Evolutionary conservation across 148 eudicot genomes (phyloP).

Genomic region (Arctostaphylos glauca): DNA sequence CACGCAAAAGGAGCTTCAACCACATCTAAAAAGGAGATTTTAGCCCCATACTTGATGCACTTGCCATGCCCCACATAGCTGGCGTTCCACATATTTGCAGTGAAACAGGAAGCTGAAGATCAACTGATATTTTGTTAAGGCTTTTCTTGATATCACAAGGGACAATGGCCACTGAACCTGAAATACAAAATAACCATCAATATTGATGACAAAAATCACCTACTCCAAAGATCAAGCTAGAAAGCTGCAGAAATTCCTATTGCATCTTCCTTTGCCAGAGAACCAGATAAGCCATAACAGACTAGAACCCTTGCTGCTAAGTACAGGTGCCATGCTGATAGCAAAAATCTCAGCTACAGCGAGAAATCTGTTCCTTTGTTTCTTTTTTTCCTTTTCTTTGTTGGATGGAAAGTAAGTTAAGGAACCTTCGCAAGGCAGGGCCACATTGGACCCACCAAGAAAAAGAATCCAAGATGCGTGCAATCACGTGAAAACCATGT

Average conservation of each 20-base stretch:
- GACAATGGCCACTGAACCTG: slow-evolving; percentile 98
- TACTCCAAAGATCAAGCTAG: not conserved
- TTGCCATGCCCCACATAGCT: slow-evolving; percentile 99
- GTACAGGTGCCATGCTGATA: not conserved
- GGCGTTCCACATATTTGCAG: slow-evolving; percentile 92
- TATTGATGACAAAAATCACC: not conserved
- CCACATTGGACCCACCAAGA: no score
- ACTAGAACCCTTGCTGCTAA: not conserved
- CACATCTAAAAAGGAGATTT: slow-evolving; percentile 14
- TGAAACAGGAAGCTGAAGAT: slow-evolving; percentile 90
- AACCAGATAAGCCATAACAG: not conserved
- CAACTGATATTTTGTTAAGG: slow-evolving; percentile 91
- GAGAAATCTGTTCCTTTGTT: no score
- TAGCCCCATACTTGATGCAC: slow-evolving; percentile 72
- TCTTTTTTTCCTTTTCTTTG: not conserved
- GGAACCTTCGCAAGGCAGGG: not conserved
- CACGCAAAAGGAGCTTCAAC: not conserved
- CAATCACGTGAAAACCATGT: no score
- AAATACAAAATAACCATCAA: slow-evolving; percentile 19
- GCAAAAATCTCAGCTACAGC: not conserved
- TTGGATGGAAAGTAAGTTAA: not conserved
- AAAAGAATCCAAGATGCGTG: no score
- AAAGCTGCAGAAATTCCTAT: not conserved
- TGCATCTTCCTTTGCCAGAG: not conserved
- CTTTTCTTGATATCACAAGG: slow-evolving; percentile 88